Conservation (phyloP, 106 monocot species). For the Dioscorea alata region DNA sequence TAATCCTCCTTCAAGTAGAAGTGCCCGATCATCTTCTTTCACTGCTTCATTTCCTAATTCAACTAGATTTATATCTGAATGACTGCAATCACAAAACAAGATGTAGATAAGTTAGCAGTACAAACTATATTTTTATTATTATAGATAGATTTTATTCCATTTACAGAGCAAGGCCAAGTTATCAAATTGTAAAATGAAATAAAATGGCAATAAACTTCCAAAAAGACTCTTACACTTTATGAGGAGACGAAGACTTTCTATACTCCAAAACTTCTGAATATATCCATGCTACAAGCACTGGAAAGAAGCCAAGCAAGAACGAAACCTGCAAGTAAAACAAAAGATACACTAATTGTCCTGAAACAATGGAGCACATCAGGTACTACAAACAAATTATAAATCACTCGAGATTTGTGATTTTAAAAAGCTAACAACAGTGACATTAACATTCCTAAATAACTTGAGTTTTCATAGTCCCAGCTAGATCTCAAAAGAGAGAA, state of each 20-base stretch:
- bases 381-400: background rate
- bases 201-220: background rate
- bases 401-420: no score
- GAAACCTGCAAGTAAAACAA: slow-evolving; percentile 31
- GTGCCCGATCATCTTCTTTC: slow-evolving; percentile 48
- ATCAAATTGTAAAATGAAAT: no score
- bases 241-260: slow-evolving; percentile 19
- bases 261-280: slow-evolving; percentile 38
- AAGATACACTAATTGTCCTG: background rate
- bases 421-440: no score
- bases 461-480: no score
- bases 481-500: no score
- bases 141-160: no score
- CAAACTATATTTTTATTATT: no score
- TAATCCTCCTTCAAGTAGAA: slow-evolving; percentile 60
- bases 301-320: slow-evolving; percentile 35
- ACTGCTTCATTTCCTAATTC: slow-evolving; percentile 43
- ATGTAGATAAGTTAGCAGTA: no score
- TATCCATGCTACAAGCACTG: slow-evolving; percentile 33
- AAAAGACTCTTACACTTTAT: slow-evolving; percentile 32
- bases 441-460: no score
- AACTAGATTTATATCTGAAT: slow-evolving; percentile 61
- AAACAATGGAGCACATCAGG: background rate
- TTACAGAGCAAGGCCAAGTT: no score
- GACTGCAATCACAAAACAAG: slow-evolving; percentile 26